phyloP scores from a whole-genome alignment of 371 early-diverging fungal species.

The Umbelopsis sp. region DNA sequence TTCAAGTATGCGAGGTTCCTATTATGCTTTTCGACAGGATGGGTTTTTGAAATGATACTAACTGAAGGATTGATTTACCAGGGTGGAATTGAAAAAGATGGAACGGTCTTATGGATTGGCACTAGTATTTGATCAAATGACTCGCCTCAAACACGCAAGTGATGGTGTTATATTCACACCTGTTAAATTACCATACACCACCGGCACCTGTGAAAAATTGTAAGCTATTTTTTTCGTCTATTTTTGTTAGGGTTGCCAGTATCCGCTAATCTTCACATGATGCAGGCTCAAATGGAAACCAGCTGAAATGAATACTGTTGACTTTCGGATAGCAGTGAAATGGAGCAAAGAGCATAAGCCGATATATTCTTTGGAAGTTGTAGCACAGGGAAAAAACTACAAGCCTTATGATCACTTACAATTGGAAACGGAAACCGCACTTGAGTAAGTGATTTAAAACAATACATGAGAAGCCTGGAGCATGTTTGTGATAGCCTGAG shows the following conservation, averaged over 20 bases:
- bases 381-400: conserved; percentile 55
- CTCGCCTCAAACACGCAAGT: conserved; percentile 73
- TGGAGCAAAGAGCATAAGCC: conserved; percentile 70
- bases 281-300: conserved; percentile 93
- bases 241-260: not conserved
- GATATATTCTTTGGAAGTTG: conserved; percentile 60
- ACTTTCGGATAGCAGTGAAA: conserved; percentile 71
- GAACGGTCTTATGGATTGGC: conserved; percentile 64
- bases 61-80: not conserved
- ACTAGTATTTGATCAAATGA: conserved; percentile 65
- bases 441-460: conserved; percentile 42
- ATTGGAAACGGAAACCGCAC: conserved; percentile 55
- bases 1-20: conserved; percentile 57
- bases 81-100: conserved; percentile 64
- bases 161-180: conserved; percentile 94
- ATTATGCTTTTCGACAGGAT: not conserved
- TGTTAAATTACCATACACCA: conserved; percentile 69
- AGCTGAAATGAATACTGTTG: conserved; percentile 80
- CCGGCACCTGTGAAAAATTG: conserved; percentile 70
- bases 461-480: no score
- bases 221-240: conserved; percentile 29
- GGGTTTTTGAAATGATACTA: not conserved
- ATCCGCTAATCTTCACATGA: conserved; percentile 2
- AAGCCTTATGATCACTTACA: conserved; percentile 72
- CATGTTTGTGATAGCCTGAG: not conserved